Base-by-base conservation (phyloP, 805 yeast species). In the Wickerhamomyces bovis region DNA sequence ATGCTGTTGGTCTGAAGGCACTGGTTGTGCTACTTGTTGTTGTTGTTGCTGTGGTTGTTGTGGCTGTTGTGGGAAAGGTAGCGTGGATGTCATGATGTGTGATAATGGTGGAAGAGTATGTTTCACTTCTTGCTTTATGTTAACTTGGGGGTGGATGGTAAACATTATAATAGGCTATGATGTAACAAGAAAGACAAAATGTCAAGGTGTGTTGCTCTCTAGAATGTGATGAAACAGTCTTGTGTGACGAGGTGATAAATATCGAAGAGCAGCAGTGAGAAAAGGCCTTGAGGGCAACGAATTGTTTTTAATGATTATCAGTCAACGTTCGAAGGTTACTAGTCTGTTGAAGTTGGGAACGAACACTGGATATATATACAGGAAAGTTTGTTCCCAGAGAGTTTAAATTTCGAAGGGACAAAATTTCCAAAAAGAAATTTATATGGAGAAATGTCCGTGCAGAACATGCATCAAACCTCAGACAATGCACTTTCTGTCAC, bases 101-200 rank as follows among this genome's bases (percentile, higher is more conserved):
- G 61, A 54, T 16, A 57, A 43, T 0, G 61, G 61, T 2, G 61
- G 61, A 9, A 57, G 49, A 6, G 52, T 43, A 42, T 46, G 55
- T 18, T 47, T 49, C 22, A 31, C 46, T 20, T 52, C 53, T 43
- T 19, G 39, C 19, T 42, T 39, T 6, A 36, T 19, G 15, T 43
- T 36, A 9, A 39, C 39, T 16, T 43, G 49, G 10, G 51, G 42
- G 20, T 47, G 47, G 13, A 44, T 44, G 9, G 44, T 30, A n/a
- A 55, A 52, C 58, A 55, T 55, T 33, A 13, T 33, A 4, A 33
- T 33, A 4, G 16, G 20, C 36, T n/a, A 16, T 33, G 35, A 30
- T 30, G 35, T 30, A 16, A 30, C 16, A 30, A 6, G 16, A 10
- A 3, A 16, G 15, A 33, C 4, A 6, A 33, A 33, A 15, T 16